Percentiles rank a stretch among this genome's conserved stretches.
These are phyloP conservation scores for Trichoderma aggressivum DNA, from an alignment of 2,329 filamentous ascomycete species.

Conservation along the genomic window DNA sequence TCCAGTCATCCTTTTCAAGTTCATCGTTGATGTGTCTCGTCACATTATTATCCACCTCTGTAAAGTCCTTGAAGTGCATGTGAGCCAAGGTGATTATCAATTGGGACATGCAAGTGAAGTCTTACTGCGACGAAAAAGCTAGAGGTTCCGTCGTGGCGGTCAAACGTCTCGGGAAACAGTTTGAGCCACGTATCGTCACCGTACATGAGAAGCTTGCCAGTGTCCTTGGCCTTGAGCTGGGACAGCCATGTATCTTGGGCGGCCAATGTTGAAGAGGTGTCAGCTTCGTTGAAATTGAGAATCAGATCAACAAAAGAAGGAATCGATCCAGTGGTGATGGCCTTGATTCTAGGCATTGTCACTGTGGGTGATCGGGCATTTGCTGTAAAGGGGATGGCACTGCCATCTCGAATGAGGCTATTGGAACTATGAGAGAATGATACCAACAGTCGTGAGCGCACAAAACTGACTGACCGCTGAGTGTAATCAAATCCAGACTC, in stretches of 20 bases:
- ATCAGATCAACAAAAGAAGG: constrained; percentile 97
- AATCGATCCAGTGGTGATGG: constrained; percentile 96
- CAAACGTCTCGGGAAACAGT: constrained; percentile 86
- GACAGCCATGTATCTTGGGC: constrained; percentile 94
- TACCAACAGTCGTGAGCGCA: background rate
- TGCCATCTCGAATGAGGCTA: constrained; percentile 79
- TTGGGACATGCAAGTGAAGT: constrained; percentile 24
- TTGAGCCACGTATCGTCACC: constrained; percentile 99
- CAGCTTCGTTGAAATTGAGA: constrained; percentile 91
- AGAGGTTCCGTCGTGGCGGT: constrained; percentile 83
- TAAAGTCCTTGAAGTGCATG: constrained; percentile 69
- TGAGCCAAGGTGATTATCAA: background rate
- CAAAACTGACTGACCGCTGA: constrained; percentile 62
- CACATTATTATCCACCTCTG: constrained; percentile 96
- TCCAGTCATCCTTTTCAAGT: constrained; percentile 77
- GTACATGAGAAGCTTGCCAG: constrained; percentile 84
- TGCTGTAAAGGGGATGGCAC: constrained; percentile 88
- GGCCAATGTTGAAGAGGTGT: constrained; percentile 82
- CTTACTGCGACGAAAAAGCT: constrained; percentile 97
- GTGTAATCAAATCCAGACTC: constrained; percentile 82
- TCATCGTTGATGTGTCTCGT: constrained; percentile 82
- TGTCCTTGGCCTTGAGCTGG: constrained; percentile 73
- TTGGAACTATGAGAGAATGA: background rate
- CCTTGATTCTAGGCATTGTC: constrained; percentile 96
- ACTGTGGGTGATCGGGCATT: constrained; percentile 96